Percentiles rank a stretch among this genome's conserved stretches.
phyloP scores from a whole-genome alignment of 169 alveolate genomes.

The Cryptosporidium xiaoi region DNA sequence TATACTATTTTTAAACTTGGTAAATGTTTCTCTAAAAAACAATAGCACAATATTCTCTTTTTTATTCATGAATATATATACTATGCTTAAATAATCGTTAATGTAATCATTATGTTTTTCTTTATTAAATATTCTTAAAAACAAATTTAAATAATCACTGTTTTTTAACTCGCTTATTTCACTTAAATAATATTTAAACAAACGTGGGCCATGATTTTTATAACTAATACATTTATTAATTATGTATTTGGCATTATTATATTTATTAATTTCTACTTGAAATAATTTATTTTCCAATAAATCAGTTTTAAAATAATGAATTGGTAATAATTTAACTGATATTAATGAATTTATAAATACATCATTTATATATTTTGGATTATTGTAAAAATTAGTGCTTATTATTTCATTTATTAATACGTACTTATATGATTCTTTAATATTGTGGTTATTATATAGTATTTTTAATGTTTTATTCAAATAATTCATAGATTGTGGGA shows the following conservation, averaged over 20 bases:
- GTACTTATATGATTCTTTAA: constrained; percentile 20
- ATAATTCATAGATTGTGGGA: constrained; percentile 14
- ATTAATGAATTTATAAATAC: constrained; percentile 29
- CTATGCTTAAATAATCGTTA: constrained; percentile 28
- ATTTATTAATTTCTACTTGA: constrained; percentile 28
- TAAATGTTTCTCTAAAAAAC: constrained; percentile 18
- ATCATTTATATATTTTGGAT: constrained; percentile 27
- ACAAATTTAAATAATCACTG: constrained; percentile 4
- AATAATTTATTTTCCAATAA: constrained; percentile 20
- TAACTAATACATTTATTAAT: constrained; percentile 12
- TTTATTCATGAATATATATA: constrained; percentile 24
- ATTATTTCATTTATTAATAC: constrained; percentile 30
- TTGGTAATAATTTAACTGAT: constrained; percentile 16
- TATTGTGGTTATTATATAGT: neutral
- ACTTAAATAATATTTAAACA: constrained; percentile 22
- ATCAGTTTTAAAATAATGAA: constrained; percentile 45
- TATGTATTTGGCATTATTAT: neutral
- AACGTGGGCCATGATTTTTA: constrained; percentile 18
- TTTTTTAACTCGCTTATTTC: neutral
- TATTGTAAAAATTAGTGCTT: neutral
- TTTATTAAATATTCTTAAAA: neutral
- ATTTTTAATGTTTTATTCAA: constrained; percentile 10
- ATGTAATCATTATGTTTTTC: neutral
- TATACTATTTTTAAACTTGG: neutral
- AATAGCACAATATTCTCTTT: constrained; percentile 18